phyloP scores from a whole-genome alignment of 2,329 filamentous ascomycete genomes.

The Colletotrichum coccodes region DNA sequence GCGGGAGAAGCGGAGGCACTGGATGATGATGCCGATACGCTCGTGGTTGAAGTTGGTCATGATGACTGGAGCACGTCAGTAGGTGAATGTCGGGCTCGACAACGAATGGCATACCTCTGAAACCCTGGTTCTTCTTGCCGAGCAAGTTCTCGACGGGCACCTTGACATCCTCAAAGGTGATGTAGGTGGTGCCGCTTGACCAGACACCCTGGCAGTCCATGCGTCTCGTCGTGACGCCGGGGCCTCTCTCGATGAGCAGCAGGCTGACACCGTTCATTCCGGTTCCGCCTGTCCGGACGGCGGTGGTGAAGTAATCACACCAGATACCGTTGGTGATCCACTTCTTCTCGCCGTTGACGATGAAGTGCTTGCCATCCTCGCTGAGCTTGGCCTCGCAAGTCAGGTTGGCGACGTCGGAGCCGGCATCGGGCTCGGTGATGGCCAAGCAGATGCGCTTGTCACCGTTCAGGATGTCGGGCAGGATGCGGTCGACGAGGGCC shows the following conservation, averaged over 20 bases:
- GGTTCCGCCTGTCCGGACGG: conserved; percentile 86
- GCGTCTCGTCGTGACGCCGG: conserved; percentile 89
- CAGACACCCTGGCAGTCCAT: conserved; percentile 99
- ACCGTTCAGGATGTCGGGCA: conserved; percentile 87
- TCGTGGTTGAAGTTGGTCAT: conserved; percentile 99
- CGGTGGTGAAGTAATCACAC: conserved; percentile 97
- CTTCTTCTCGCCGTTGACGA: conserved; percentile 99
- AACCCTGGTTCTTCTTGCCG: conserved; percentile 97
- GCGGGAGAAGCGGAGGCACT: conserved; percentile 92
- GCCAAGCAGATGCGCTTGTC: conserved; percentile 98
- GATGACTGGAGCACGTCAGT: conserved; percentile 69
- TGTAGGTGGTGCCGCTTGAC: conserved; percentile 94
- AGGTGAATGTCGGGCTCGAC: background rate
- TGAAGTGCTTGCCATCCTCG: conserved; percentile 98
- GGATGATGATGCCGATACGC: conserved; percentile 98
- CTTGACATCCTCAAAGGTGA: conserved; percentile 99
- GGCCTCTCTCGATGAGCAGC: conserved; percentile 89
- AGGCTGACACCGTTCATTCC: conserved; percentile 95
- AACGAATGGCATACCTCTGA: conserved; percentile 73
- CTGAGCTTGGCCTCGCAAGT: conserved; percentile 95
- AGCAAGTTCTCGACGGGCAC: conserved; percentile 99
- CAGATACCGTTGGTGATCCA: conserved; percentile 99
- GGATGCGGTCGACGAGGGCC: conserved; percentile 83
- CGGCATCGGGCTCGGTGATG: conserved; percentile 96
- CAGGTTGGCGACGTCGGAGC: conserved; percentile 93